Evolutionary conservation across 2,329 filamentous ascomycete genomes (phyloP).

Genomic region (Camptophora hylomeconis): DNA sequence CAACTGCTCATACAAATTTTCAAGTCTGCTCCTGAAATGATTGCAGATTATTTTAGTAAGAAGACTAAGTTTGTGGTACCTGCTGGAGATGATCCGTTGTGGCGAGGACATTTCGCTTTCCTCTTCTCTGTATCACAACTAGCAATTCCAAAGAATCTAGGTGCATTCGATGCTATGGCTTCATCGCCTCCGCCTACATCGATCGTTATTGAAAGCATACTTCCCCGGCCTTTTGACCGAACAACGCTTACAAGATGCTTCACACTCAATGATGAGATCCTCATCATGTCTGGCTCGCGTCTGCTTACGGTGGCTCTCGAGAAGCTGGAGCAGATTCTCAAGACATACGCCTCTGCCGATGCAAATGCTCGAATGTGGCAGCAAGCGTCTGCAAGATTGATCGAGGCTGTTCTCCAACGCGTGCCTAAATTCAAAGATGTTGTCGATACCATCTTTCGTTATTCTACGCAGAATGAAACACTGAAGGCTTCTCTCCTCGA

Average conservation of each 20-base stretch:
- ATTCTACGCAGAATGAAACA: too few relatives aligned
- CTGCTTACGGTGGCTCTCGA: slow-evolving; percentile 66
- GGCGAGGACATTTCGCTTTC: slow-evolving; percentile 87
- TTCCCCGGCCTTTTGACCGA: slow-evolving; percentile 70
- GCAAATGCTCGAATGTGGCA: slow-evolving; percentile 47
- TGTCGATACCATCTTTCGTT: too few relatives aligned
- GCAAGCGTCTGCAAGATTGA: slow-evolving; percentile 53
- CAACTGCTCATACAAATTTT: slow-evolving; percentile 75
- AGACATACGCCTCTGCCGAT: slow-evolving; percentile 41
- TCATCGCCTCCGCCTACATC: slow-evolving; percentile 63
- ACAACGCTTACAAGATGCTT: slow-evolving; percentile 70
- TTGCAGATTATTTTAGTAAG: slow-evolving; percentile 73
- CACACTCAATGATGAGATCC: slow-evolving; percentile 61
- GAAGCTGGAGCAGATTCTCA: slow-evolving; percentile 56
- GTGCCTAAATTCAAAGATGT: slow-evolving; percentile 73
- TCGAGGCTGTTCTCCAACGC: slow-evolving; percentile 62
- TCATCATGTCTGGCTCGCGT: slow-evolving; percentile 72
- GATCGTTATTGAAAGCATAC: slow-evolving; percentile 69
- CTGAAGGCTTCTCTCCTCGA: slow-evolving; percentile 68
- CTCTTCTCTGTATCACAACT: slow-evolving; percentile 69
- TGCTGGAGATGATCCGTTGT: slow-evolving; percentile 81
- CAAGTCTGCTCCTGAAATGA: slow-evolving; percentile 65
- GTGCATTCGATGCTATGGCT: slow-evolving; percentile 34
- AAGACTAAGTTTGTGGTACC: slow-evolving; percentile 76
- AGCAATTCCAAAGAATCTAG: slow-evolving; percentile 44